These are phyloP conservation scores for Arachnopeziza araneosa DNA, from an alignment of 2,329 filamentous ascomycete genomes.

Conservation along the genomic window DNA sequence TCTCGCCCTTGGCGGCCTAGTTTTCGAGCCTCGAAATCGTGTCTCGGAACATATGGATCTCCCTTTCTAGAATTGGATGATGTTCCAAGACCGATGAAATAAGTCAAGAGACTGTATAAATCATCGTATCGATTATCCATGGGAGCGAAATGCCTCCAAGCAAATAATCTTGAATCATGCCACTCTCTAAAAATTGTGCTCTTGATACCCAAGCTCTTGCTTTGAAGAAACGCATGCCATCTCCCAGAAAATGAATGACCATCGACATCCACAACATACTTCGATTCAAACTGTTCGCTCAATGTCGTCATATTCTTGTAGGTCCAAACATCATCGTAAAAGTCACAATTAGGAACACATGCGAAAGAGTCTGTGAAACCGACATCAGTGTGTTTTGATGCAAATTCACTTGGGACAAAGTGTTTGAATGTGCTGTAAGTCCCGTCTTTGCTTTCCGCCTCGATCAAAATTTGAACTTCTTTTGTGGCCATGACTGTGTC, in stretches of 20 bases:
- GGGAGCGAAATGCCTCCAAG: slow-evolving; percentile 78
- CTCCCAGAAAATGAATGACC: slow-evolving; percentile 67
- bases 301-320: slow-evolving; percentile 51
- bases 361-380: slow-evolving; percentile 37
- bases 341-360: slow-evolving; percentile 40
- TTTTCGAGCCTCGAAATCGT: slow-evolving; percentile 53
- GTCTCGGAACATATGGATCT: slow-evolving; percentile 34
- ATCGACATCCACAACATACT: slow-evolving; percentile 72
- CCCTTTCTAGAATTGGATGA: slow-evolving; percentile 42
- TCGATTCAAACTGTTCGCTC: slow-evolving; percentile 51
- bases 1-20: slow-evolving; percentile 61
- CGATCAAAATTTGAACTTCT: slow-evolving; percentile 30
- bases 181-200: slow-evolving; percentile 74
- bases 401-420: slow-evolving; percentile 37
- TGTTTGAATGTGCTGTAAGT: slow-evolving; percentile 35
- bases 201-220: slow-evolving; percentile 68
- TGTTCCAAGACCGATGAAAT: slow-evolving; percentile 58
- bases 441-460: slow-evolving; percentile 32
- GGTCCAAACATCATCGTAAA: slow-evolving; percentile 40
- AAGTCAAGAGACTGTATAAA: slow-evolving; percentile 67
- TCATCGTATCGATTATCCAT: slow-evolving; percentile 71
- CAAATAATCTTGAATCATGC: slow-evolving; percentile 68
- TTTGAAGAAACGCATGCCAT: slow-evolving; percentile 63
- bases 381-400: slow-evolving; percentile 28
- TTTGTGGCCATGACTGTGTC: slow-evolving; percentile 41